A percentile compares a stretch with the other conserved stretches of the same genome.
phyloP scores from a whole-genome alignment of 1,284 basidiomycete species.

The Heterobasidion annosum region DNA sequence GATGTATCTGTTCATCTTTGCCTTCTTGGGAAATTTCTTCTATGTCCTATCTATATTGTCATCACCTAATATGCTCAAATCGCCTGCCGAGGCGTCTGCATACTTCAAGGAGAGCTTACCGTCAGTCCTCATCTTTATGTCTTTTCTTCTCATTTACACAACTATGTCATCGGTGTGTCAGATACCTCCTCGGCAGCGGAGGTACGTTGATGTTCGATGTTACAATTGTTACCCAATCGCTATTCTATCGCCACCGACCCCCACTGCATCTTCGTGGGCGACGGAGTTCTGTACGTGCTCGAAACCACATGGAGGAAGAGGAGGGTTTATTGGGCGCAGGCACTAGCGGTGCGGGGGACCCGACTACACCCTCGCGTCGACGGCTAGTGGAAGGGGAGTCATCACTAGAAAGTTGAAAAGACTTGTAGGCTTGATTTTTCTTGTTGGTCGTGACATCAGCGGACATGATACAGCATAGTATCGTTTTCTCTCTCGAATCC shows the following conservation, averaged over 20 bases:
- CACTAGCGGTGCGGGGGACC: conserved; percentile 6
- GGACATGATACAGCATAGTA: no score
- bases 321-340: conserved; percentile 11
- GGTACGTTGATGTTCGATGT: conserved; percentile 89
- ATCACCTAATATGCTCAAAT: conserved; percentile 45
- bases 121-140: conserved; percentile 32
- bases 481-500: no score
- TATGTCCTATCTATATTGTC: conserved; percentile 82
- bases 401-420: background rate
- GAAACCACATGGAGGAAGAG: conserved; percentile 9
- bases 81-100: conserved; percentile 43
- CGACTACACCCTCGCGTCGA: conserved; percentile 9
- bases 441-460: no score
- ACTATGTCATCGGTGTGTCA: conserved; percentile 18
- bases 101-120: conserved; percentile 70
- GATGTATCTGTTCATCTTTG: conserved; percentile 87
- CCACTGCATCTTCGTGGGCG: conserved; percentile 2
- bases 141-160: conserved; percentile 1
- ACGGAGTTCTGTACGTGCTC: conserved; percentile 3
- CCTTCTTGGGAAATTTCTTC: conserved; percentile 85
- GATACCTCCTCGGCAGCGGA: conserved; percentile 80
- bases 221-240: conserved; percentile 65
- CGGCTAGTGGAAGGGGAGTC: conserved; percentile 1
- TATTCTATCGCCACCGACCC: conserved; percentile 31
- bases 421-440: no score